phyloP scores from a whole-genome alignment of 805 yeast species.

The Tetrapisispora phaffii region DNA sequence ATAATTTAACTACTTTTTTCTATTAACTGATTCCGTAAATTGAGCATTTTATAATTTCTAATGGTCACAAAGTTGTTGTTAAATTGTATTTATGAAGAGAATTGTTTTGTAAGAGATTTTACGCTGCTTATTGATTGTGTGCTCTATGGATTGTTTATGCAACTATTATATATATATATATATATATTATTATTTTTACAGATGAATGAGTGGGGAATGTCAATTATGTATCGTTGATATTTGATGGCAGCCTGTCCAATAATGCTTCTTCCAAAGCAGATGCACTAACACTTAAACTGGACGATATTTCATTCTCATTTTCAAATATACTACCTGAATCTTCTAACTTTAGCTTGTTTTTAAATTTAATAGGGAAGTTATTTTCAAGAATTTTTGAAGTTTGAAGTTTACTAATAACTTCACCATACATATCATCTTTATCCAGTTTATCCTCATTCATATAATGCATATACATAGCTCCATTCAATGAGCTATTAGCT shows the following conservation, averaged over 20 bases:
- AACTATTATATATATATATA: too few species aligned
- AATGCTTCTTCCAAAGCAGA: constrained; percentile 36
- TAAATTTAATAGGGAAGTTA: constrained; percentile 3
- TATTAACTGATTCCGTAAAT: too few species aligned
- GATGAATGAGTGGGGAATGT: too few species aligned
- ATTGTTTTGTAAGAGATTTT: too few species aligned
- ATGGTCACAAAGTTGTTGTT: too few species aligned
- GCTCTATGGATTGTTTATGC: too few species aligned
- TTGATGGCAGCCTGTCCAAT: constrained; percentile 25
- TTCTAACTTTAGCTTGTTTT: neutral
- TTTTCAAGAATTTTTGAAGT: constrained; percentile 20
- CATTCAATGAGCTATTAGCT: neutral
- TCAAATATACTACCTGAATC: constrained; percentile 7
- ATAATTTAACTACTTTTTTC: too few species aligned
- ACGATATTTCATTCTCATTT: constrained; percentile 31
- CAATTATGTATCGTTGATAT: constrained; percentile 4
- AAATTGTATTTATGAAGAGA: too few species aligned
- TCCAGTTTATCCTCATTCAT: neutral
- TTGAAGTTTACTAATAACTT: constrained; percentile 16
- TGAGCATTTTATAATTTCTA: too few species aligned
- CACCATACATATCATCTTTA: neutral
- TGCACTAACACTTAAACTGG: constrained; percentile 32
- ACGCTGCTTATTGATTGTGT: too few species aligned
- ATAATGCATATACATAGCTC: neutral
- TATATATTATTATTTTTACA: neutral